phyloP scores from a whole-genome alignment of 1,284 basidiomycete genomes.

The Pisolithus thermaeus region DNA sequence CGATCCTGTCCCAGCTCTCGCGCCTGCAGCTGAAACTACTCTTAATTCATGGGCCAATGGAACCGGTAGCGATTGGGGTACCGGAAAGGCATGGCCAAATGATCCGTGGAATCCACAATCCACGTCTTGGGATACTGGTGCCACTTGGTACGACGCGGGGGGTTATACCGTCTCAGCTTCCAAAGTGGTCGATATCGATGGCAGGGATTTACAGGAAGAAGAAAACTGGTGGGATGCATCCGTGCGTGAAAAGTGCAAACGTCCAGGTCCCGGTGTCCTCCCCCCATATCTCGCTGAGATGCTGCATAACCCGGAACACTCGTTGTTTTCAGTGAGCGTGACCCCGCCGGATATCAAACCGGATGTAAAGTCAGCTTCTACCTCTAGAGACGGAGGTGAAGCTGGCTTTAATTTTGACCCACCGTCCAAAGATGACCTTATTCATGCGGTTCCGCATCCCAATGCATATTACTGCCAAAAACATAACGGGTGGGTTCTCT shows the following conservation, averaged over 20 bases:
- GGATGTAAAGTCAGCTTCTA: slow-evolving; percentile 3
- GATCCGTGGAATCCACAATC: slow-evolving; percentile 17
- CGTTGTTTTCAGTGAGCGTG: slow-evolving; percentile 57
- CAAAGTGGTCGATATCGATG: slow-evolving; percentile 43
- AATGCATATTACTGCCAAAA: slow-evolving; percentile 74
- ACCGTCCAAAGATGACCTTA: slow-evolving; percentile 46
- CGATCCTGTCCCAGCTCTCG: slow-evolving; percentile 26
- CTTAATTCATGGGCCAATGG: neutral
- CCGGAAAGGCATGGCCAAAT: slow-evolving; percentile 15
- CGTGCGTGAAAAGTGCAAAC: slow-evolving; percentile 34
- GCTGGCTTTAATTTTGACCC: slow-evolving; percentile 21
- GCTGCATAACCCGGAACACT: slow-evolving; percentile 65
- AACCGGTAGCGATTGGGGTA: slow-evolving; percentile 7
- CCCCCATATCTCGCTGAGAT: slow-evolving; percentile 58
- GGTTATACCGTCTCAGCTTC: slow-evolving; percentile 12
- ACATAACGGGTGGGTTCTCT: slow-evolving; percentile 74
- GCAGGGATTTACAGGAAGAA: slow-evolving; percentile 53
- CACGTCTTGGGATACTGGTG: slow-evolving; percentile 23
- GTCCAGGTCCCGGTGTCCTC: slow-evolving; percentile 64
- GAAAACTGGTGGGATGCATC: slow-evolving; percentile 59
- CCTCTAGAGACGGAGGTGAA: slow-evolving; percentile 18
- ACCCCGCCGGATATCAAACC: slow-evolving; percentile 31
- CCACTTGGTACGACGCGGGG: slow-evolving; percentile 17
- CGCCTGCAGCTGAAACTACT: slow-evolving; percentile 15
- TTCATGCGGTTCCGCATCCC: slow-evolving; percentile 67